phyloP scores from a whole-genome alignment of 2,329 filamentous ascomycete species.

The Hypocrella siamensis region DNA sequence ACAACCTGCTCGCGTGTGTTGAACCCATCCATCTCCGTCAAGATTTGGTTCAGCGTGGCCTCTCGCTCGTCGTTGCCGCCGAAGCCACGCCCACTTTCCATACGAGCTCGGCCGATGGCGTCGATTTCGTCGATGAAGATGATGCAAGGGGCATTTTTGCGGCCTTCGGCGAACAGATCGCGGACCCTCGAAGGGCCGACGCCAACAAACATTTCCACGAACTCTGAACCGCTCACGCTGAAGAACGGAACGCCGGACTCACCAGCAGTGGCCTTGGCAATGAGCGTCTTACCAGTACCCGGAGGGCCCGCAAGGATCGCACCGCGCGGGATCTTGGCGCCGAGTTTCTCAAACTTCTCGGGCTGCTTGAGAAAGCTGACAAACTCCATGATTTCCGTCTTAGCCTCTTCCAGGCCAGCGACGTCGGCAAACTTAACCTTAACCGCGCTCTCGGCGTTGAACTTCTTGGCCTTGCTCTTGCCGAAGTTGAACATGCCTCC shows the following conservation, averaged over 20 bases:
- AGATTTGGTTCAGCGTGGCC: constrained; percentile 91
- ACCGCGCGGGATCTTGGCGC: constrained; percentile 93
- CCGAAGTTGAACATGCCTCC: constrained; percentile 90
- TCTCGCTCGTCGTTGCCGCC: constrained; percentile 96
- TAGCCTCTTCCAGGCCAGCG: constrained; percentile 95
- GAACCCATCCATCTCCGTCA: constrained; percentile 99
- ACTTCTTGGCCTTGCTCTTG: constrained; percentile 89
- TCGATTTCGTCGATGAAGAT: constrained; percentile 99
- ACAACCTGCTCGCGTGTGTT: constrained; percentile 94
- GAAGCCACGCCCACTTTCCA: constrained; percentile 53
- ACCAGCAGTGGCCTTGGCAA: constrained; percentile 93
- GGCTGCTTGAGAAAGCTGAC: constrained; percentile 94
- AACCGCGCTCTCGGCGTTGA: constrained; percentile 92
- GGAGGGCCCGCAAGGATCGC: constrained; percentile 95
- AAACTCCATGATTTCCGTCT: constrained; percentile 98
- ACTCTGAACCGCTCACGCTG: constrained; percentile 95
- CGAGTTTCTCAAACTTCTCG: constrained; percentile 79
- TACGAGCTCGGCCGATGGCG: constrained; percentile 81
- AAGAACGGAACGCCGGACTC: constrained; percentile 97
- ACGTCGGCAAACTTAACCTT: constrained; percentile 97
- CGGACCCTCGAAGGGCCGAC: constrained; percentile 91
- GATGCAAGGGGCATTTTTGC: constrained; percentile 94
- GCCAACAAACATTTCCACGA: constrained; percentile 99
- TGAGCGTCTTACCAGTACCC: constrained; percentile 92
- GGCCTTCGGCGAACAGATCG: constrained; percentile 84